Conservation (phyloP, 2,329 filamentous ascomycete species). For the Penicillium sp. region DNA sequence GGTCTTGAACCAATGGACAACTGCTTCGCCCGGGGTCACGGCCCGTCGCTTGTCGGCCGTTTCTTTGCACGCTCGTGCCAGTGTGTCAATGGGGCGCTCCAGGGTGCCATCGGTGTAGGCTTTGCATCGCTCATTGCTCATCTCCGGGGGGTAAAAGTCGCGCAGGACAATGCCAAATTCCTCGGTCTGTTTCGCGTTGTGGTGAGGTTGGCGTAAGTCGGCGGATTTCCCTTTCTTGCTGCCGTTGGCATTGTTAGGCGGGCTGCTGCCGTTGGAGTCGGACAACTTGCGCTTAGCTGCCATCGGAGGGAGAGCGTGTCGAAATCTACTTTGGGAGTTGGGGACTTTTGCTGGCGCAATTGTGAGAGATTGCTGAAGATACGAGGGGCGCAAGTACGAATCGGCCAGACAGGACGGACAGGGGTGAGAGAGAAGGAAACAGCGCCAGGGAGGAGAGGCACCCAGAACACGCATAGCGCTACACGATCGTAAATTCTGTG, state of each 20-base stretch:
- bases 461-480: constrained; percentile 1
- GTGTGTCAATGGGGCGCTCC: constrained; percentile 70
- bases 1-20: constrained; percentile 90
- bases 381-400: too few relatives aligned
- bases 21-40: constrained; percentile 59
- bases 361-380: neutral
- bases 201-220: constrained; percentile 29
- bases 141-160: constrained; percentile 81
- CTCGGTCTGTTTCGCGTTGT: constrained; percentile 43
- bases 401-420: neutral
- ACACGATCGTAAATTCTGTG: neutral
- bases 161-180: constrained; percentile 66
- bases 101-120: constrained; percentile 72
- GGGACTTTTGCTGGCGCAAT: neutral
- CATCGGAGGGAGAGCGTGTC: constrained; percentile 16
- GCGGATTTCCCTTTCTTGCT: constrained; percentile 21
- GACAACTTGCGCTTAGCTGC: constrained; percentile 30
- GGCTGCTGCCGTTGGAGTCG: constrained; percentile 6
- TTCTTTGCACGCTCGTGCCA: constrained; percentile 62
- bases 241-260: constrained; percentile 7
- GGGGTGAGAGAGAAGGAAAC: neutral
- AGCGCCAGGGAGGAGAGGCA: neutral
- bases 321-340: neutral
- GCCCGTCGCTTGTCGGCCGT: constrained; percentile 58
- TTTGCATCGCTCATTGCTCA: constrained; percentile 75